Base-by-base conservation (phyloP, 129 eudicot species). In the Kitagawia praeruptora region DNA sequence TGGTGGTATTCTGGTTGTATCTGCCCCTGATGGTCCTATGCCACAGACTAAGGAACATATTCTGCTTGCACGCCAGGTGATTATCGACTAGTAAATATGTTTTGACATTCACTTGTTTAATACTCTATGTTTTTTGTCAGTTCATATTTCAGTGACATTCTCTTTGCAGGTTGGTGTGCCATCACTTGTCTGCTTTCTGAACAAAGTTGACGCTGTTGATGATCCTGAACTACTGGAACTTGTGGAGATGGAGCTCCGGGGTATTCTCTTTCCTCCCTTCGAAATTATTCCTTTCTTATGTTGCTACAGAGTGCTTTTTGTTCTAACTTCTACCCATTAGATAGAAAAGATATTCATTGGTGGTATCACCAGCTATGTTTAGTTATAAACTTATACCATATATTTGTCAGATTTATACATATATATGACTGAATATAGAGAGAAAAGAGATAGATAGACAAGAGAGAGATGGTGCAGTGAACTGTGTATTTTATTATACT, bases 21-120 rank as follows among this genome's bases (percentile, higher is more conserved):
- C 98, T 82, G 97, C 93, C 44, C 98, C 97, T 2, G 98, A 95
- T 85, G 98, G 98, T 40, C 97, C 97, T 48, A 95, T 95, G 98
- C 98, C 98, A 40, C 98, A 95, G 83, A 95, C 98, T 45, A 95
- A 95, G 84, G 97, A 95, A 73, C 98, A 95, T 84, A 92, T 95
- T 38, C 88, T 95, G 70, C 96, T 95, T 73, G 98, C 98, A 39
- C 90, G 97, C 5, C 98, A 95, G 97, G 98, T 95, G 25, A 49
- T 7, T 74, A 49, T 75, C 58, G 27, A 51, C 80, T 76, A 49
- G n/a, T 42, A 21, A 70, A 58, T 53, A 48, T 45, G 34, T 34
- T 23, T 69, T 69, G 34, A 13, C 64, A 47, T 64, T 12, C 6
- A 28, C 71, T 28, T 27, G 2, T 28, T 27, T 64, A 27, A 12